These are phyloP conservation scores for Paraleonurus japonicus DNA, from an alignment of 257 asterid genomes.

Conservation along the genomic window DNA sequence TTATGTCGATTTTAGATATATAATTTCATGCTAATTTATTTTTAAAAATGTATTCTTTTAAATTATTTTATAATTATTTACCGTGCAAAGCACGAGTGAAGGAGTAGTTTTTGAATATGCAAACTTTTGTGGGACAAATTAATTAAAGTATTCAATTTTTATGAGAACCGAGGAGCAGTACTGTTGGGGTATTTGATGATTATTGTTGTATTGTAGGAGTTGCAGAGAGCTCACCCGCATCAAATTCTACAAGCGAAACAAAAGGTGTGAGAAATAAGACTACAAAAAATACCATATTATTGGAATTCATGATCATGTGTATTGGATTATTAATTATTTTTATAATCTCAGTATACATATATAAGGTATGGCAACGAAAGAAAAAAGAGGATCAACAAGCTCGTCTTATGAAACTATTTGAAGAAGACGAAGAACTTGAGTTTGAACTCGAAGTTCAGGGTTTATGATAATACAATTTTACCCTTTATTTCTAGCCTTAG, in stretches of 20 bases:
- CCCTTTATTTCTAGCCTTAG: too few species aligned
- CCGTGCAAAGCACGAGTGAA: too few species aligned
- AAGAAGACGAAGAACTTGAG: slow-evolving; percentile 7
- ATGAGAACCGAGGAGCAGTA: too few species aligned
- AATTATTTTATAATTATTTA: too few species aligned
- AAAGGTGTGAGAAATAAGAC: neutral
- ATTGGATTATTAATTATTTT: neutral
- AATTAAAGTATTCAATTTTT: too few species aligned
- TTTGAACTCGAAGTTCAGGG: neutral
- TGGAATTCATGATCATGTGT: neutral
- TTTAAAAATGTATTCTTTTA: too few species aligned
- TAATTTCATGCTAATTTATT: too few species aligned
- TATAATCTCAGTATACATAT: neutral
- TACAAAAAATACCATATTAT: neutral
- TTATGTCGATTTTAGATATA: too few species aligned
- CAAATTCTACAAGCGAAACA: neutral
- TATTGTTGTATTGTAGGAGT: neutral
- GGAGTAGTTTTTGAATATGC: too few species aligned
- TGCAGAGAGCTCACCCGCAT: neutral
- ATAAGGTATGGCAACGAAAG: neutral
- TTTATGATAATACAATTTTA: neutral
- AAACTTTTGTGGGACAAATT: too few species aligned
- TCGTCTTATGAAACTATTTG: slow-evolving; percentile 1
- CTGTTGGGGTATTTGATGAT: neutral
- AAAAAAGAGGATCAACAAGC: neutral